phyloP scores from a whole-genome alignment of 2,329 filamentous ascomycete genomes.

The Fusarium virguliforme region DNA sequence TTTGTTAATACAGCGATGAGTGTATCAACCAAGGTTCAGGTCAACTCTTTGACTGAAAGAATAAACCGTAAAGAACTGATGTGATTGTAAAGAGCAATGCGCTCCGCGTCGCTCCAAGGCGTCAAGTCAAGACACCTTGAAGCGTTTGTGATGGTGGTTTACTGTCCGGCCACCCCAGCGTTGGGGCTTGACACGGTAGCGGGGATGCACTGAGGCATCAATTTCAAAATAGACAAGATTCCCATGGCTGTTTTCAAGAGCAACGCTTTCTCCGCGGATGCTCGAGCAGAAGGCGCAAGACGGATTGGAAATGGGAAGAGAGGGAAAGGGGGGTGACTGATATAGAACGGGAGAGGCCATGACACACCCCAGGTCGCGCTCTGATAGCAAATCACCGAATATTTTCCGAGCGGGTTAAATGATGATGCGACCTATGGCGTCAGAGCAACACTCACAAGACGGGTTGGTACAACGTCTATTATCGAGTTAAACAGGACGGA shows the following conservation, averaged over 20 bases:
- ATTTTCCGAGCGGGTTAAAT: conserved; percentile 47
- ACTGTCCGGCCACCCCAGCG: conserved; percentile 65
- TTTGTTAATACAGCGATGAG: conserved; percentile 5
- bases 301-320: conserved; percentile 27
- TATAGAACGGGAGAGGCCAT: conserved; percentile 23
- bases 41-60: not conserved
- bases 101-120: conserved; percentile 45
- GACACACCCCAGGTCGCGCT: conserved; percentile 36
- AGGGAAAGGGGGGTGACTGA: conserved; percentile 38
- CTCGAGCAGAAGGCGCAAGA: conserved; percentile 40
- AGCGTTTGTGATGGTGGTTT: conserved; percentile 51
- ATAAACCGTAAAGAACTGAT: conserved; percentile 14
- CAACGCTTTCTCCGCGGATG: conserved; percentile 42
- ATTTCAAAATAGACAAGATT: conserved; percentile 9
- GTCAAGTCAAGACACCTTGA: conserved; percentile 44
- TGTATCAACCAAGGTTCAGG: not conserved
- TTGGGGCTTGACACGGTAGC: conserved; percentile 65
- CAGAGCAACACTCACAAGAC: conserved; percentile 9
- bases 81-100: conserved; percentile 27
- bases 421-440: conserved; percentile 47
- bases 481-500: not conserved
- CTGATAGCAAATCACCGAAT: conserved; percentile 43
- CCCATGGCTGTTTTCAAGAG: conserved; percentile 45
- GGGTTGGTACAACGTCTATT: not conserved
- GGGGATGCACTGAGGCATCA: conserved; percentile 45